Conservation (phyloP, 2,329 filamentous ascomycete species). For the Leptographium flavum region DNA sequence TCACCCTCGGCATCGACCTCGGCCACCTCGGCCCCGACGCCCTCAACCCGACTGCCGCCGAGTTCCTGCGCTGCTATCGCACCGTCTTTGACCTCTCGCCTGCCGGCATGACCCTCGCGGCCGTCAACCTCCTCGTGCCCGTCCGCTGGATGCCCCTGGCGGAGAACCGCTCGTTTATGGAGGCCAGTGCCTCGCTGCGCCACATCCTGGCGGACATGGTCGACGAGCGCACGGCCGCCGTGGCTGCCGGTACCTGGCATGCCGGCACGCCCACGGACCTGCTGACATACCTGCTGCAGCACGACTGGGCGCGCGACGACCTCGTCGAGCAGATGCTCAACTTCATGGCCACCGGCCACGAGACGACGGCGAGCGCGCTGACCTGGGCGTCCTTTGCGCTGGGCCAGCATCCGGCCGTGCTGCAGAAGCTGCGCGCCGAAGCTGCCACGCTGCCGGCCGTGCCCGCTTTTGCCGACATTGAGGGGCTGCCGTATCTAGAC, state of each 20-base stretch:
- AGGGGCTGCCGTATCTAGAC: conserved; percentile 18
- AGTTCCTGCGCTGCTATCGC: conserved; percentile 19
- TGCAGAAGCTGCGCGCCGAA: conserved; percentile 15
- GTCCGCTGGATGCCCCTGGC: conserved; percentile 21
- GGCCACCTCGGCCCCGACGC: conserved; percentile 16
- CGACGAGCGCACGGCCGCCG: neutral
- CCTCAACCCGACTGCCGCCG: conserved; percentile 7
- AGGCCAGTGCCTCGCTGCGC: conserved; percentile 19
- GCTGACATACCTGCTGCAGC: conserved; percentile 16
- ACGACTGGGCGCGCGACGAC: conserved; percentile 1
- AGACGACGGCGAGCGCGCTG: conserved; percentile 19
- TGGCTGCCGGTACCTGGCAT: conserved; percentile 10
- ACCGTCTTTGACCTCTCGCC: conserved; percentile 17
- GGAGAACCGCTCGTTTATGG: conserved; percentile 24
- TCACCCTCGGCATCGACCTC: conserved; percentile 20
- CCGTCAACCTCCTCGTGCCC: conserved; percentile 6
- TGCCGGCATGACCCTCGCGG: conserved; percentile 1
- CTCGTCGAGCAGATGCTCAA: conserved; percentile 14
- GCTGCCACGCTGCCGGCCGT: neutral
- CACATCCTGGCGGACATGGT: conserved; percentile 15
- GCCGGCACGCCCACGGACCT: conserved; percentile 12
- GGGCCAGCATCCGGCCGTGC: conserved; percentile 17
- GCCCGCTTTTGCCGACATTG: conserved; percentile 4
- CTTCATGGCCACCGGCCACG: conserved; percentile 18
- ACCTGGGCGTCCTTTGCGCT: conserved; percentile 20